These are phyloP conservation scores for Trametes sanguinea DNA, from an alignment of 768 basidiomycete species.

Conservation along the genomic window DNA sequence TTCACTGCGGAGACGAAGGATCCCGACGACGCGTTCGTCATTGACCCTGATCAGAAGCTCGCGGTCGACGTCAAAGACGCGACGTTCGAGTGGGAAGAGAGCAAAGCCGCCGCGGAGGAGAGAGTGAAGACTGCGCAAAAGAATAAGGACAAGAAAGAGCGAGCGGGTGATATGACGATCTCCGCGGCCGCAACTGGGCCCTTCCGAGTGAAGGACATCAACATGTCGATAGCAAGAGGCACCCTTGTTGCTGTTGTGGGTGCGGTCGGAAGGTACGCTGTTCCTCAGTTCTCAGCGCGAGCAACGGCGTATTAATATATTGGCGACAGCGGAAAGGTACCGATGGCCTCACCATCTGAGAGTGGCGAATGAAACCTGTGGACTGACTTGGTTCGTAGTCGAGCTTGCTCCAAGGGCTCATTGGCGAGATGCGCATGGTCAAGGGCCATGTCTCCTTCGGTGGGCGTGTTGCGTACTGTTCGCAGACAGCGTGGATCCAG, in stretches of 20 bases:
- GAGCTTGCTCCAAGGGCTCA: slow-evolving; percentile 59
- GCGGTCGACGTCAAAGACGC: slow-evolving; percentile 56
- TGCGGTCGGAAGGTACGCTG: slow-evolving; percentile 55
- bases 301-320: too few relatives aligned
- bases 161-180: slow-evolving; percentile 2
- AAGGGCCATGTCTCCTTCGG: slow-evolving; percentile 59
- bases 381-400: slow-evolving; percentile 37
- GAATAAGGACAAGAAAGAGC: slow-evolving; percentile 21
- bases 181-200: slow-evolving; percentile 31
- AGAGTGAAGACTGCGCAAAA: slow-evolving; percentile 19
- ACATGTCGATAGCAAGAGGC: slow-evolving; percentile 57
- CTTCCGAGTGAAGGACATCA: slow-evolving; percentile 54
- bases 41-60: slow-evolving; percentile 47
- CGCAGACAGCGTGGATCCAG: slow-evolving; percentile 79
- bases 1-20: slow-evolving; percentile 56
- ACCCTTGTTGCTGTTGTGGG: slow-evolving; percentile 65
- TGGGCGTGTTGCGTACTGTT: slow-evolving; percentile 66
- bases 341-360: not conserved
- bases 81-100: slow-evolving; percentile 65
- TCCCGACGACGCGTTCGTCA: slow-evolving; percentile 38
- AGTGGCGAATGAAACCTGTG: not conserved
- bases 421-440: slow-evolving; percentile 67
- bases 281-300: not conserved
- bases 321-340: slow-evolving; percentile 19
- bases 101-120: slow-evolving; percentile 22